A percentile compares a stretch with the other conserved stretches of the same genome.
Evolutionary conservation across 2,329 filamentous ascomycete genomes (phyloP).

Genomic region (Dendryphion nanum): DNA sequence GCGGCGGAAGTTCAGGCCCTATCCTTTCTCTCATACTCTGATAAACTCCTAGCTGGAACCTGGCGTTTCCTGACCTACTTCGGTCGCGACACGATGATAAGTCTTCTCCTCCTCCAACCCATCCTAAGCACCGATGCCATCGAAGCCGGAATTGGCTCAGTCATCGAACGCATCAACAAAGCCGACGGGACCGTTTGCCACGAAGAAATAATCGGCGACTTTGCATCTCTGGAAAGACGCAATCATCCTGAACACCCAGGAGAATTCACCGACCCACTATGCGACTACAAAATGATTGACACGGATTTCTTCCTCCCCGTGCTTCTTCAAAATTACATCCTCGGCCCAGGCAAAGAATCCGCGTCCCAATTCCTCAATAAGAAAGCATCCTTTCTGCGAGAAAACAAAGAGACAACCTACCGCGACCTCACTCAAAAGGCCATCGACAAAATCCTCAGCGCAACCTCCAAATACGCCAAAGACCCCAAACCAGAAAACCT

Average conservation of each 20-base stretch:
- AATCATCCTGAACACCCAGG: too few relatives aligned
- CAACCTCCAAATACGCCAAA: conserved; percentile 54
- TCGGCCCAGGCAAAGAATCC: conserved; percentile 43
- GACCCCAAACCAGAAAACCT: conserved; percentile 54
- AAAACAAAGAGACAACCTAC: conserved; percentile 57
- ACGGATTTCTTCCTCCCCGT: conserved; percentile 62
- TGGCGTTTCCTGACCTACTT: conserved; percentile 69
- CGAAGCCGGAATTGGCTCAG: conserved; percentile 61
- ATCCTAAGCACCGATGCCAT: conserved; percentile 58
- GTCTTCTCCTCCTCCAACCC: conserved; percentile 57
- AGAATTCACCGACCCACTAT: conserved; percentile 55
- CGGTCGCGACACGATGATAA: conserved; percentile 64
- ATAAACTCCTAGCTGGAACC: conserved; percentile 62
- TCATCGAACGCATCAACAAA: conserved; percentile 60
- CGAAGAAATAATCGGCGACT: conserved; percentile 66
- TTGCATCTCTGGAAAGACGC: too few relatives aligned
- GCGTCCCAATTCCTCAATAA: conserved; percentile 39
- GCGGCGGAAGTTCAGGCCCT: conserved; percentile 53
- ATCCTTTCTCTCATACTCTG: conserved; percentile 62
- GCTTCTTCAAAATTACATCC: conserved; percentile 59
- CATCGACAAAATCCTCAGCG: conserved; percentile 58
- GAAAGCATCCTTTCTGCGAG: conserved; percentile 49
- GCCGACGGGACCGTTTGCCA: conserved; percentile 62
- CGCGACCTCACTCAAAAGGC: conserved; percentile 51
- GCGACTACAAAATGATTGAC: conserved; percentile 62